Percentiles rank a stretch among this genome's conserved stretches.
Evolutionary conservation across 306 rosid species (phyloP).

Genomic region (Cyamopsis tetragonoloba): DNA sequence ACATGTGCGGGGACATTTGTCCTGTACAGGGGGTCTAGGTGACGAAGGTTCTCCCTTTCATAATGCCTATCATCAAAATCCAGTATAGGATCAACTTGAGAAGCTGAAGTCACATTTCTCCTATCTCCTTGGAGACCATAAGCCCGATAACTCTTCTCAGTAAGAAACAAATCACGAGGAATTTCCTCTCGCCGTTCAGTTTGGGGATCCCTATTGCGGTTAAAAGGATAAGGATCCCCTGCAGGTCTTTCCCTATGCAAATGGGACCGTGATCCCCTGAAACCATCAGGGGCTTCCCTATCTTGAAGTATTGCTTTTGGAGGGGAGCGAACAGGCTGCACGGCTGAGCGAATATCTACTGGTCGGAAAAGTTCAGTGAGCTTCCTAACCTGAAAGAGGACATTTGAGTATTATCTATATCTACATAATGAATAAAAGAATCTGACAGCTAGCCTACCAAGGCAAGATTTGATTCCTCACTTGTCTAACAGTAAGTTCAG

Average conservation of each 20-base stretch:
- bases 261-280: conserved; percentile 23
- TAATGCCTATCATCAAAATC: conserved; percentile 51
- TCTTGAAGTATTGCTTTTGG: conserved; percentile 26
- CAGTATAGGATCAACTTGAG: conserved; percentile 26
- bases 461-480: conserved; percentile 41
- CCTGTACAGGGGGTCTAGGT: conserved; percentile 30
- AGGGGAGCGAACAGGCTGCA: conserved; percentile 31
- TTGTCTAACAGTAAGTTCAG: conserved; percentile 73
- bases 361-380: conserved; percentile 73
- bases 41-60: conserved; percentile 44
- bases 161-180: conserved; percentile 49
- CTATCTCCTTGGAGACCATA: conserved; percentile 69
- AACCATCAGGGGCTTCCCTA: conserved; percentile 29
- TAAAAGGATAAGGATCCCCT: conserved; percentile 34
- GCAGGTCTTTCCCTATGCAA: conserved; percentile 29
- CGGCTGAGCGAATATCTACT: conserved; percentile 31
- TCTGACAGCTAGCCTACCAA: neutral
- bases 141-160: conserved; percentile 69
- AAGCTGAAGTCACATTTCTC: conserved; percentile 33
- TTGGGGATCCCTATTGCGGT: conserved; percentile 42
- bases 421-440: conserved; percentile 8
- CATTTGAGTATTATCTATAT: conserved; percentile 17
- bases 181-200: conserved; percentile 41
- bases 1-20: conserved; percentile 34
- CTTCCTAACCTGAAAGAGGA: conserved; percentile 68